Evolutionary conservation across 2,329 filamentous ascomycete species (phyloP).

Genomic region (Malbranchea zuffiana): DNA sequence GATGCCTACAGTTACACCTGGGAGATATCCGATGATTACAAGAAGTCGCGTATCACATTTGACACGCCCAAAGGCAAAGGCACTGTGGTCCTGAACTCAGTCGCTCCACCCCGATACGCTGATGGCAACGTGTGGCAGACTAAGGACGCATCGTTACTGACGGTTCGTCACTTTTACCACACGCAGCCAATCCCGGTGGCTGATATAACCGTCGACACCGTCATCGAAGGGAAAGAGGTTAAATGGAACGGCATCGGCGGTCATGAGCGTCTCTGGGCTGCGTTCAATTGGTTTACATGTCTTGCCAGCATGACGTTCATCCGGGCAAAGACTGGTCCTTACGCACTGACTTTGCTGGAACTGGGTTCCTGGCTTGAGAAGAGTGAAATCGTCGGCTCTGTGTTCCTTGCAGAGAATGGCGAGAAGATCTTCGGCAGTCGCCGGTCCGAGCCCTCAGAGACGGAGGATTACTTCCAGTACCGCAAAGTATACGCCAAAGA

Average conservation of each 20-base stretch:
- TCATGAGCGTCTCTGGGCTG: conserved; percentile 19
- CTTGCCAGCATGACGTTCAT: conserved; percentile 1
- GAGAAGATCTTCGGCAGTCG: background rate
- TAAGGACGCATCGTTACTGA: conserved; percentile 4
- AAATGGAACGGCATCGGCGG: conserved; percentile 17
- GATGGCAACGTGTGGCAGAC: conserved; percentile 11
- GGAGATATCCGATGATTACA: conserved; percentile 13
- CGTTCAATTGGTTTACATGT: conserved; percentile 16
- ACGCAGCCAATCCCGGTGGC: conserved; percentile 17
- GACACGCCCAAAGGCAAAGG: conserved; percentile 8
- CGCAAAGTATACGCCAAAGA: background rate
- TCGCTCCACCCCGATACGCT: conserved; percentile 12
- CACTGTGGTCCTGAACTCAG: conserved; percentile 13
- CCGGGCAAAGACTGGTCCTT: conserved; percentile 1
- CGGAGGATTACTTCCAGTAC: conserved; percentile 4
- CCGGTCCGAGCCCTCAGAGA: background rate
- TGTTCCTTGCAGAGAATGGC: conserved; percentile 3
- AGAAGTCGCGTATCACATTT: conserved; percentile 9
- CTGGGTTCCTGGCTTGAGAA: conserved; percentile 2
- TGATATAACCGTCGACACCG: conserved; percentile 12
- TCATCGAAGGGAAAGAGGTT: conserved; percentile 11
- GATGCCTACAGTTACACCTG: conserved; percentile 14
- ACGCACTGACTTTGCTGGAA: conserved; percentile 1
- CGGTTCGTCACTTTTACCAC: conserved; percentile 16
- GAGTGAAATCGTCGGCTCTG: conserved; percentile 1